phyloP scores from a whole-genome alignment of 148 eudicot genomes.

The Fagopyrum tataricum region DNA sequence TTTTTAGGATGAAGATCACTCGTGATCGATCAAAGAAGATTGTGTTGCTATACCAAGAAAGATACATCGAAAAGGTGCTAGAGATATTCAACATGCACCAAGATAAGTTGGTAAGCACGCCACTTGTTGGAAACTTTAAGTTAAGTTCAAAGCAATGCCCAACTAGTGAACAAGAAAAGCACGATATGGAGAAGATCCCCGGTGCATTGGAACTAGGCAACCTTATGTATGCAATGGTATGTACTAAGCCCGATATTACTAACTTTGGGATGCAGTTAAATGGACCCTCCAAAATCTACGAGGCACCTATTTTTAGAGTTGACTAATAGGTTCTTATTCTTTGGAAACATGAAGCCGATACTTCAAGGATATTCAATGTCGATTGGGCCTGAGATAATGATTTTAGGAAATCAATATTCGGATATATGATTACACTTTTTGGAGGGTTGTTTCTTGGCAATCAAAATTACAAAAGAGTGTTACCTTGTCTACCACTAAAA shows the following conservation, averaged over 20 bases:
- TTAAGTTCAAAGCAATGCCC: too few species aligned
- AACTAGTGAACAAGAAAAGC: background rate
- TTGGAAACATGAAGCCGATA: too few species aligned
- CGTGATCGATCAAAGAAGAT: background rate
- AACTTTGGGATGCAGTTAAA: slow-evolving; percentile 1
- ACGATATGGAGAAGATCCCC: background rate
- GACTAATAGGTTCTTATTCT: background rate
- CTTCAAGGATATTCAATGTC: background rate
- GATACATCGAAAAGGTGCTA: background rate
- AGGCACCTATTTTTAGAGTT: too few species aligned
- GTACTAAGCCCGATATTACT: background rate
- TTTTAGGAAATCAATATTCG: background rate
- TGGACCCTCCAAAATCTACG: background rate
- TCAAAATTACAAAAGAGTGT: too few species aligned
- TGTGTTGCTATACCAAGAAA: background rate
- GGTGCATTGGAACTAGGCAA: background rate
- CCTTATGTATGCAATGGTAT: slow-evolving; percentile 10
- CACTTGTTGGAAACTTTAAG: too few species aligned
- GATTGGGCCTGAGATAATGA: too few species aligned
- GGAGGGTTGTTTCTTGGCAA: too few species aligned
- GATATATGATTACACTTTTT: too few species aligned
- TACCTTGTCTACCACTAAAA: too few species aligned
- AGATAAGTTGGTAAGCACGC: too few species aligned
- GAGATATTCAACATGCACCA: background rate
- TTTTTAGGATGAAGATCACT: background rate